Percentiles rank a stretch among this genome's conserved stretches.
Conservation (phyloP, 345 rosid genomes). For the Anacardium occidentale region DNA sequence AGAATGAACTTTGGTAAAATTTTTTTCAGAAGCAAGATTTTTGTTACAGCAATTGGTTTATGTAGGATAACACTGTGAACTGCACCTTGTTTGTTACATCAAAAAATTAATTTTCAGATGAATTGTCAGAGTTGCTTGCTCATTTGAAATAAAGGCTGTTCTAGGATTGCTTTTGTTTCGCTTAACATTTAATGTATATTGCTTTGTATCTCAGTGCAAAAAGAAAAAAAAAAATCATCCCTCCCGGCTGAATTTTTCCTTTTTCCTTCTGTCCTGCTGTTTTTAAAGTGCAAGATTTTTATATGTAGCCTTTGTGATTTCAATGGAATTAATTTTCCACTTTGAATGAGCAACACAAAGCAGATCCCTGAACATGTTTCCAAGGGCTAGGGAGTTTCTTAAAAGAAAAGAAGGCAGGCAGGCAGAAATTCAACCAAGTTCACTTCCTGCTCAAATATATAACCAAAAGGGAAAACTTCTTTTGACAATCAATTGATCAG, state of each 20-base stretch:
- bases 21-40: no score
- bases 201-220: no score
- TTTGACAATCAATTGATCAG: conserved; percentile 7
- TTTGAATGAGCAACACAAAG: not conserved
- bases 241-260: not conserved
- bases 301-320: not conserved
- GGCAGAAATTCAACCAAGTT: not conserved
- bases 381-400: not conserved
- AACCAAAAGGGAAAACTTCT: not conserved
- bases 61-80: not conserved
- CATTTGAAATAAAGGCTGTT: no score
- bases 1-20: not conserved
- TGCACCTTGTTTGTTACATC: no score
- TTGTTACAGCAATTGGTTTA: not conserved
- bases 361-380: not conserved
- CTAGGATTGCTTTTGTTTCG: no score
- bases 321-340: not conserved
- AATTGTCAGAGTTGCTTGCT: no score
- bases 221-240: no score
- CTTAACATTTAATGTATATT: no score
- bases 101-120: no score
- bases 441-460: not conserved
- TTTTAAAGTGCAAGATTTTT: not conserved
- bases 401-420: not conserved
- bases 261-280: not conserved